A percentile compares a stretch with the other conserved stretches of the same genome.
Conservation (phyloP, 495 filamentous ascomycete species). For the Saxophila tyrrhenica region DNA sequence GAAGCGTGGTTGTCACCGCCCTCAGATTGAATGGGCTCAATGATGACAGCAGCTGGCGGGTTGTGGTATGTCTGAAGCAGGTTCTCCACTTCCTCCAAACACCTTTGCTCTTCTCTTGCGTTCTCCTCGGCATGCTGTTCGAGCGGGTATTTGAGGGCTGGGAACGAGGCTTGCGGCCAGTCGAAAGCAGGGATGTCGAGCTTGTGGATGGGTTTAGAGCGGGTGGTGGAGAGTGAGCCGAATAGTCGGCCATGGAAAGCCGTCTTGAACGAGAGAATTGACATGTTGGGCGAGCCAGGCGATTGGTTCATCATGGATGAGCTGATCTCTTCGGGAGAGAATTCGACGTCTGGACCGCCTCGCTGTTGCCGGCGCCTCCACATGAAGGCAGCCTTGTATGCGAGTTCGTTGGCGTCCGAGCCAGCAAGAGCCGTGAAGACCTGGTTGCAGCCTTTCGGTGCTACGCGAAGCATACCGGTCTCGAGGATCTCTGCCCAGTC, state of each 20-base stretch:
- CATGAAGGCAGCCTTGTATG: conserved; percentile 99
- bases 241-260: conserved; percentile 96
- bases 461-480: conserved; percentile 78
- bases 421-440: conserved; percentile 96
- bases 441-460: conserved; percentile 83
- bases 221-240: conserved; percentile 81
- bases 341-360: conserved; percentile 67
- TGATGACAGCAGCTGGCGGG: conserved; percentile 78
- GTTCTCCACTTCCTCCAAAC: conserved; percentile 79
- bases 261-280: conserved; percentile 86
- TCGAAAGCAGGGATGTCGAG: conserved; percentile 96
- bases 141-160: conserved; percentile 78
- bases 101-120: conserved; percentile 66
- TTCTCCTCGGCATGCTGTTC: conserved; percentile 77
- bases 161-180: conserved; percentile 96
- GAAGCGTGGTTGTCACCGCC: conserved; percentile 98
- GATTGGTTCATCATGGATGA: conserved; percentile 75
- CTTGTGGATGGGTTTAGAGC: conserved; percentile 96
- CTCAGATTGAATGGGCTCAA: conserved; percentile 97
- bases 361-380: conserved; percentile 83
- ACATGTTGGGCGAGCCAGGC: conserved; percentile 73
- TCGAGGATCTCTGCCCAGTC: conserved; percentile 81
- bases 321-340: conserved; percentile 67
- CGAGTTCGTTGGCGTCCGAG: conserved; percentile 97
- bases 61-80: conserved; percentile 73